Conservation (phyloP, 208 protist genomes). For the Wallacemonas sp. region DNA sequence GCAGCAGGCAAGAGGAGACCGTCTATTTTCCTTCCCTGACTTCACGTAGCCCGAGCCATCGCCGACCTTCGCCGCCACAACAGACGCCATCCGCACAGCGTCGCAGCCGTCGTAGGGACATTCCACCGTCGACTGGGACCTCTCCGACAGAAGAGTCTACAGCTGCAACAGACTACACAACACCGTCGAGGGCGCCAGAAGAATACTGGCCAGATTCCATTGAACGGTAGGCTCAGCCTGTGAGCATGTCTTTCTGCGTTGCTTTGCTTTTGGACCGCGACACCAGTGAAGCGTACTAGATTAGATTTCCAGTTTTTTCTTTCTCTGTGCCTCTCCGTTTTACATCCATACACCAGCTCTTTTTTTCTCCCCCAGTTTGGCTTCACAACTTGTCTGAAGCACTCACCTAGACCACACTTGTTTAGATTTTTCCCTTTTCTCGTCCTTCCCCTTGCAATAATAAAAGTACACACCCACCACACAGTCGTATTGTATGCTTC, state of each 20-base stretch:
- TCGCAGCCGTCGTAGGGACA: not conserved
- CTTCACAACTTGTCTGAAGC: not conserved
- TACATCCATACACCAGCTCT: not conserved
- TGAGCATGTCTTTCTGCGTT: too few species aligned
- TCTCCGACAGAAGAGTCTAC: not conserved
- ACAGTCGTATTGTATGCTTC: too few species aligned
- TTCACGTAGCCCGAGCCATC: slow-evolving; percentile 6
- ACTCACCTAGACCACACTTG: too few species aligned
- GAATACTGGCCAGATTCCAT: slow-evolving; percentile 17
- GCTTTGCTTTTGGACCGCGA: slow-evolving; percentile 2
- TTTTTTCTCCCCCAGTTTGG: slow-evolving; percentile 8
- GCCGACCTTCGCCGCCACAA: not conserved
- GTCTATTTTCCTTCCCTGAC: slow-evolving; percentile 20
- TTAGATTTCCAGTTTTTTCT: slow-evolving; percentile 15
- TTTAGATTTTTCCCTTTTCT: too few species aligned
- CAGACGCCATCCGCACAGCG: slow-evolving; percentile 1
- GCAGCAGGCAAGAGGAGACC: slow-evolving; percentile 3
- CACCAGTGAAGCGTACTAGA: not conserved
- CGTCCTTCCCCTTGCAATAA: too few species aligned
- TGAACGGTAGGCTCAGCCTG: slow-evolving; percentile 11
- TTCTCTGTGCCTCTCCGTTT: slow-evolving; percentile 1
- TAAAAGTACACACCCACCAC: too few species aligned
- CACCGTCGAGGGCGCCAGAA: not conserved
- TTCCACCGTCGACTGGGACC: not conserved
- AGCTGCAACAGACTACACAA: slow-evolving; percentile 9